Conservation (phyloP, 2,329 filamentous ascomycete species). For the Aschersonia sp. region DNA sequence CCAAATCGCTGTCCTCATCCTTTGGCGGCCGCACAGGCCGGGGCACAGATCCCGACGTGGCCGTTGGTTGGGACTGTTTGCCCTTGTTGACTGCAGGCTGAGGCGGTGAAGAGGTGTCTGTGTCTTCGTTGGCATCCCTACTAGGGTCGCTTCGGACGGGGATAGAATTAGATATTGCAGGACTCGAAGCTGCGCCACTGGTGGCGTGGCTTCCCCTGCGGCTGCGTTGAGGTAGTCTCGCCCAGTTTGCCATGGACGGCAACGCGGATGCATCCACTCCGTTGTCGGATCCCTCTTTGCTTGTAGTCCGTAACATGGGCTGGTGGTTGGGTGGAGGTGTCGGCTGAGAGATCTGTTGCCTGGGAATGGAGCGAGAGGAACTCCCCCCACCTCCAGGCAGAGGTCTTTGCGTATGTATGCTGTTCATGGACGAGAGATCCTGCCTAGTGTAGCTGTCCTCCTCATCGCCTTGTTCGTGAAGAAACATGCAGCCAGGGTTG, state of each 20-base stretch:
- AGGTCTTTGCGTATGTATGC: slow-evolving; percentile 64
- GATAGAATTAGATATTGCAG: slow-evolving; percentile 49
- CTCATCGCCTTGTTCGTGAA: slow-evolving; percentile 96
- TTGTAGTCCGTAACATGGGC: slow-evolving; percentile 61
- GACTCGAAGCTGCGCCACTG: slow-evolving; percentile 69
- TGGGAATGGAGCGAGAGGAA: slow-evolving; percentile 37
- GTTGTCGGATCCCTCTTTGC: slow-evolving; percentile 59
- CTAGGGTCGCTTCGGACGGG: slow-evolving; percentile 36
- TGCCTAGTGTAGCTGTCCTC: slow-evolving; percentile 93
- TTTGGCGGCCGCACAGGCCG: neutral
- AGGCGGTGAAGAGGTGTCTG: slow-evolving; percentile 13
- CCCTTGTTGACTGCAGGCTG: slow-evolving; percentile 8
- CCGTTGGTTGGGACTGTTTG: slow-evolving; percentile 2
- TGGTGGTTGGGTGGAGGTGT: slow-evolving; percentile 31
- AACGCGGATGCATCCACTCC: slow-evolving; percentile 76
- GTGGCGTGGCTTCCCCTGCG: slow-evolving; percentile 67
- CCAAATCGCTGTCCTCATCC: neutral
- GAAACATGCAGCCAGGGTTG: slow-evolving; percentile 93
- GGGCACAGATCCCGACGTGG: neutral
- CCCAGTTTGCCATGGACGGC: slow-evolving; percentile 89
- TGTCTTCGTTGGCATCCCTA: slow-evolving; percentile 26
- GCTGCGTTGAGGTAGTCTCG: slow-evolving; percentile 52
- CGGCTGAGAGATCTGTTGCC: slow-evolving; percentile 29
- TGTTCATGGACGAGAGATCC: slow-evolving; percentile 89
- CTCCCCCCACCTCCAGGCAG: slow-evolving; percentile 35